Base-by-base conservation (phyloP, 371 early-diverging fungal species). In the Vairimorpha ceranae region DNA sequence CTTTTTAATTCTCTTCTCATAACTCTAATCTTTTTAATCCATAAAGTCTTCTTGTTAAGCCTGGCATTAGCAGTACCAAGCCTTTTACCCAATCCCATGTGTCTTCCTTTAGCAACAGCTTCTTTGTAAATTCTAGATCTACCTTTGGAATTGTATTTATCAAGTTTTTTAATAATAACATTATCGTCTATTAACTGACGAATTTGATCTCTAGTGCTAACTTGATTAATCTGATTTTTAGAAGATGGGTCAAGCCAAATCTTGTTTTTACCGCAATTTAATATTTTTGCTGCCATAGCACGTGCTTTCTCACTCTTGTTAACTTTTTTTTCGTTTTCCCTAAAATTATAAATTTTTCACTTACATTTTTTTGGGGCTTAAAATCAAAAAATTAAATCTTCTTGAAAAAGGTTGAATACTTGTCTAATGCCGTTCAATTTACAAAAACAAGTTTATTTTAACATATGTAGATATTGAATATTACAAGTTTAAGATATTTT, bases 181-280 rank as follows among this genome's bases (percentile, higher is more conserved):
- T 96, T 95, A 86, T 92, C 92, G 87, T 93, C 90, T 83, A 91
- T 88, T 75, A 97, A 88, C 89, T 93, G 92, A 82, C 93, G 89
- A 84, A 99, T 75, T 48, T 82, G 70, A 88, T 89, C 88, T 88
- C 94, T 90, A 80, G 95, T 94, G 87, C 92, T 93, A 87, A 95
- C 96, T 81, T 89, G 92, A 82, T 90, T 86, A 84, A 97, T 91
- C 84, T 92, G 92, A 77, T 87, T 89, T 82, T 87, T 87, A 87
- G 97, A 97, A 84, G 90, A 91, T 77, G 97, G 97, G 87, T 99
- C 99, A 64, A 99, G 86, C 97, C 97, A 99, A 81, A 99, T 88
- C 89, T 96, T 96, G 83, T 93, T 87, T 88, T 93, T 85, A 83
- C 99, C 99, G 87, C 95, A 94, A 85, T 91, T 90, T 84, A 96